These are phyloP conservation scores for Aspergillus japonicus DNA, from an alignment of 2,329 filamentous ascomycete genomes.

Conservation along the genomic window DNA sequence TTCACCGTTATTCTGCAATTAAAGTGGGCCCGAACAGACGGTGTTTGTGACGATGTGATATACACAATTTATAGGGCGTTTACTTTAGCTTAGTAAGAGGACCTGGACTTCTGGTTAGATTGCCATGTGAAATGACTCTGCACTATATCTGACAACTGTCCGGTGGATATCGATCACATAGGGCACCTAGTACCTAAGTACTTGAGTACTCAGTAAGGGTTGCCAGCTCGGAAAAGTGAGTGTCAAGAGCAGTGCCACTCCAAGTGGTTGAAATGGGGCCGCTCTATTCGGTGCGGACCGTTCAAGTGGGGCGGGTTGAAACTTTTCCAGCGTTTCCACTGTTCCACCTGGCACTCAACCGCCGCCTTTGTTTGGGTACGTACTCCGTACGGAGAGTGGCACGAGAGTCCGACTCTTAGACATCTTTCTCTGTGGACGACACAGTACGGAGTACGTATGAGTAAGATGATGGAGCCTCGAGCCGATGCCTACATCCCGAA, in stretches of 20 bases:
- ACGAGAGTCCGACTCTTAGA: background rate
- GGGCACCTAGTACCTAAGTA: too few species aligned
- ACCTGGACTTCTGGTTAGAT: too few species aligned
- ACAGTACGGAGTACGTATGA: too few species aligned
- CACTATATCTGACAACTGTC: background rate
- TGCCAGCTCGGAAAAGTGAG: background rate
- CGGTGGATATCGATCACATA: background rate
- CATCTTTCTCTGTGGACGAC: too few species aligned
- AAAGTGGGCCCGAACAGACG: background rate
- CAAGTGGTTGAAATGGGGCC: conserved; percentile 13
- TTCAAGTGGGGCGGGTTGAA: conserved; percentile 10
- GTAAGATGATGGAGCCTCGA: background rate
- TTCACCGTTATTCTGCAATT: background rate
- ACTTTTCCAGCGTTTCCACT: conserved; percentile 3
- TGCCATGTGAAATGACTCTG: background rate
- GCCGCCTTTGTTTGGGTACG: background rate
- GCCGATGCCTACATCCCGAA: background rate
- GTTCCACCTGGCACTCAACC: background rate
- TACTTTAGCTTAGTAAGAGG: background rate
- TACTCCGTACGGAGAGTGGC: background rate
- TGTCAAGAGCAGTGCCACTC: background rate
- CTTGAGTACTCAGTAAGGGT: background rate
- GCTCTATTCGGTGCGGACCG: conserved; percentile 22
- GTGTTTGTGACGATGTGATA: background rate
- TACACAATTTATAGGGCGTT: background rate